Percentiles rank a stretch among this genome's conserved stretches.
phyloP scores from a whole-genome alignment of 768 basidiomycete species.

The Strobilomyces echinocephalus region DNA sequence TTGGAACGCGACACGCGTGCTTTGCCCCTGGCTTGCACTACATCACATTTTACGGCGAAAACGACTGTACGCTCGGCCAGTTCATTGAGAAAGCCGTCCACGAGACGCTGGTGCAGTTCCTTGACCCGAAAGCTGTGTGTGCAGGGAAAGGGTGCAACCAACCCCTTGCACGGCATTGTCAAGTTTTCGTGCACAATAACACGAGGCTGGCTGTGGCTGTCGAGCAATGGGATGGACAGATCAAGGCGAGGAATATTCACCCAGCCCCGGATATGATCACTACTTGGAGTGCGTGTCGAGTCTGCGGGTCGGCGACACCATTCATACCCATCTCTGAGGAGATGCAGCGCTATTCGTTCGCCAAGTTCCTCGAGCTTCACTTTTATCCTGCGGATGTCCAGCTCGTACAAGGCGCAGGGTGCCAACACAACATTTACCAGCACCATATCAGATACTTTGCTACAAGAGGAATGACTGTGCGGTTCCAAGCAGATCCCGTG shows the following conservation, averaged over 20 bases:
- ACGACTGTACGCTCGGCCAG: constrained; percentile 88
- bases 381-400: constrained; percentile 90
- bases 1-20: constrained; percentile 66
- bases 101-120: constrained; percentile 62
- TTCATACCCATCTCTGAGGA: constrained; percentile 88
- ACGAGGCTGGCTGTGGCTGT: constrained; percentile 78
- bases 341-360: constrained; percentile 91
- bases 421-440: constrained; percentile 90
- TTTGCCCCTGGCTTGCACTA: constrained; percentile 70
- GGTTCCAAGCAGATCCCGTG: constrained; percentile 83
- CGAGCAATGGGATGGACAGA: constrained; percentile 83
- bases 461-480: constrained; percentile 75
- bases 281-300: constrained; percentile 86
- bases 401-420: constrained; percentile 82
- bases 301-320: constrained; percentile 74
- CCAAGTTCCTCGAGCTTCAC: constrained; percentile 92
- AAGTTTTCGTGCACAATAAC: constrained; percentile 87
- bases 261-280: constrained; percentile 75
- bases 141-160: constrained; percentile 81
- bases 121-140: constrained; percentile 75
- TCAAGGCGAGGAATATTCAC: constrained; percentile 51
- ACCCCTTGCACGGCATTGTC: constrained; percentile 77
- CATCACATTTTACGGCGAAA: constrained; percentile 87
- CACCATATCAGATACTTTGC: constrained; percentile 92
- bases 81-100: constrained; percentile 80